Evolutionary conservation across 2,329 filamentous ascomycete species (phyloP).

Genomic region (Neonectria neomacrospora): DNA sequence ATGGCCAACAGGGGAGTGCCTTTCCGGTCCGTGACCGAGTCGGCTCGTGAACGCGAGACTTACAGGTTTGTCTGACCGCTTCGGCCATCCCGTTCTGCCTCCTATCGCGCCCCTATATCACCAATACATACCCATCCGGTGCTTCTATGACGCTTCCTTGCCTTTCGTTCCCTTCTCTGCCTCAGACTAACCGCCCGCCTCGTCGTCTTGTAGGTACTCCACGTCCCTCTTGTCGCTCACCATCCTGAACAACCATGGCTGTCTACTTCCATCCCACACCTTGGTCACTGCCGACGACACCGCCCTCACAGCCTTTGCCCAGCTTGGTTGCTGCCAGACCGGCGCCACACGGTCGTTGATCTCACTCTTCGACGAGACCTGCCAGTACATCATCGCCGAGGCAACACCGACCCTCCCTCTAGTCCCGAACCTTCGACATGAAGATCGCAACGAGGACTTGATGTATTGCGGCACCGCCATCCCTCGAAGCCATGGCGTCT

Average conservation of each 20-base stretch:
- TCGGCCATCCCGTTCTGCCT: neutral
- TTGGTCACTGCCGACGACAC: constrained; percentile 46
- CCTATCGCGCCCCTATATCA: neutral
- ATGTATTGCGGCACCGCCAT: constrained; percentile 49
- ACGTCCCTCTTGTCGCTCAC: neutral
- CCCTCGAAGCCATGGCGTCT: constrained; percentile 44
- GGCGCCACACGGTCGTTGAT: constrained; percentile 57
- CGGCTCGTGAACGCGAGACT: constrained; percentile 21
- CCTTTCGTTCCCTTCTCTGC: neutral
- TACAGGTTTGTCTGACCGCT: constrained; percentile 12
- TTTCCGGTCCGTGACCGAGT: constrained; percentile 12
- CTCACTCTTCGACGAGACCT: constrained; percentile 61
- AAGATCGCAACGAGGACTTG: constrained; percentile 28
- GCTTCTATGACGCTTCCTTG: neutral
- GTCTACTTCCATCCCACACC: neutral
- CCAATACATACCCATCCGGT: neutral
- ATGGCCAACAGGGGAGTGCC: neutral
- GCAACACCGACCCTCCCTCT: constrained; percentile 57
- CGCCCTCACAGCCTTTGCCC: constrained; percentile 59
- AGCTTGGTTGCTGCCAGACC: constrained; percentile 58
- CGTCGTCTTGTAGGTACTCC: neutral
- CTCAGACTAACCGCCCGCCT: neutral
- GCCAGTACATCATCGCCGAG: constrained; percentile 64
- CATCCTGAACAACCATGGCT: neutral
- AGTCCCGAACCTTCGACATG: constrained; percentile 26